Evolutionary conservation across 2,329 filamentous ascomycete genomes (phyloP).

Genomic region (Scleromitrula shiraiana): DNA sequence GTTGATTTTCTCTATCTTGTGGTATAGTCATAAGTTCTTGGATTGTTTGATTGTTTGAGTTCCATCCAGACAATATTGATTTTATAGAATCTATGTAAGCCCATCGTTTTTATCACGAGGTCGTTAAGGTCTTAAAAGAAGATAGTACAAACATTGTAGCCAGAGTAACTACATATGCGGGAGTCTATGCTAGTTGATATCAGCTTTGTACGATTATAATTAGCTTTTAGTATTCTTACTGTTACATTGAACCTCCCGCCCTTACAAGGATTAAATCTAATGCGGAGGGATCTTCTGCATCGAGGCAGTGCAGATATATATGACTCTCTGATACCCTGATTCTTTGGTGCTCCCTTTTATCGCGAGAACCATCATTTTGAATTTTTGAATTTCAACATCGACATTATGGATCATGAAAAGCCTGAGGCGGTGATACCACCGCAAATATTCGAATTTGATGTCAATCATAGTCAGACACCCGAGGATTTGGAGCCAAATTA

Average conservation of each 20-base stretch:
- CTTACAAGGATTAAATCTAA: conserved; percentile 3
- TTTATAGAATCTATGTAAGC: too few relatives aligned
- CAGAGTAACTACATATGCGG: neutral
- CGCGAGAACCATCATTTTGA: neutral
- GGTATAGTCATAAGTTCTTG: too few relatives aligned
- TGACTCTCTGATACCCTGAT: neutral
- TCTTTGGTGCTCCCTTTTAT: neutral
- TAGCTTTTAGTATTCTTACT: neutral
- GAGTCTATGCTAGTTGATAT: neutral
- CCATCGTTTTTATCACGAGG: neutral
- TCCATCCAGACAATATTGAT: too few relatives aligned
- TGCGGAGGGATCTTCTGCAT: conserved; percentile 6
- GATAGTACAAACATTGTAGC: neutral
- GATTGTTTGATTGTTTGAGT: too few relatives aligned
- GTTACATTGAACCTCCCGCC: conserved; percentile 6
- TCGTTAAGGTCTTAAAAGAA: neutral
- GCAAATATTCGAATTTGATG: conserved; percentile 21
- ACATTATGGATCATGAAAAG: conserved; percentile 26
- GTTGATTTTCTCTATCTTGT: too few relatives aligned
- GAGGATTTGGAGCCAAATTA: conserved; percentile 18
- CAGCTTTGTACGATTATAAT: conserved; percentile 7
- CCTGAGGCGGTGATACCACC: conserved; percentile 21
- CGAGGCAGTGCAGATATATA: conserved; percentile 9
- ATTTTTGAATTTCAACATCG: neutral
- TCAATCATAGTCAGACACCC: conserved; percentile 15